These are phyloP conservation scores for Pseudocercospora eumusae DNA, from an alignment of 2,329 filamentous ascomycete species.

Conservation along the genomic window DNA sequence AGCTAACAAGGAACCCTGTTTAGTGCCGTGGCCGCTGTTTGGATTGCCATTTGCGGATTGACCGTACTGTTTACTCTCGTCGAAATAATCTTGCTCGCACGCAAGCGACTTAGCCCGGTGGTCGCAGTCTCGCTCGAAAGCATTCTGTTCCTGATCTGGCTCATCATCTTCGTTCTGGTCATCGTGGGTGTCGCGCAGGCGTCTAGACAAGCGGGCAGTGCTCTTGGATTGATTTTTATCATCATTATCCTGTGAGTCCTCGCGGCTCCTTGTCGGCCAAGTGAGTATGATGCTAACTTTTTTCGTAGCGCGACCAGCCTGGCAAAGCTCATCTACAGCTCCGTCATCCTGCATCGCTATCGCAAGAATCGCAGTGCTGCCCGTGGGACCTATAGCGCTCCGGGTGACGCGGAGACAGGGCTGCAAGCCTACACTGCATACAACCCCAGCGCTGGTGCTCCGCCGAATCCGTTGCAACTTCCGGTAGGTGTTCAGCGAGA, in stretches of 20 bases:
- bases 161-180: conserved; percentile 29
- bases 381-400: conserved; percentile 28
- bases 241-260: conserved; percentile 42
- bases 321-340: conserved; percentile 45
- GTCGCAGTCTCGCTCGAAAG: conserved; percentile 31
- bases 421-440: conserved; percentile 25
- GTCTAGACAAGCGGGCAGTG: not conserved
- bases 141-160: conserved; percentile 29
- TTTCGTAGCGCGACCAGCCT: conserved; percentile 40
- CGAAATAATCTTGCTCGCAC: conserved; percentile 28
- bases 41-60: conserved; percentile 28
- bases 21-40: conserved; percentile 28
- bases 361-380: conserved; percentile 40
- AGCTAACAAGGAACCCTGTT: conserved; percentile 25
- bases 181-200: conserved; percentile 19
- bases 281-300: conserved; percentile 19
- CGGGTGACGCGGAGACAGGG: conserved; percentile 27
- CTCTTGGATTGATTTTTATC: conserved; percentile 27
- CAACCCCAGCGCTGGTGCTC: conserved; percentile 23
- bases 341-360: conserved; percentile 41
- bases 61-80: conserved; percentile 34
- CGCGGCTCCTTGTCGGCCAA: conserved; percentile 12
- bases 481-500: conserved; percentile 22
- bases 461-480: conserved; percentile 21
- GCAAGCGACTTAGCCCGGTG: conserved; percentile 30